phyloP scores from a whole-genome alignment of 148 eudicot species.

The Polygonum aviculare region DNA sequence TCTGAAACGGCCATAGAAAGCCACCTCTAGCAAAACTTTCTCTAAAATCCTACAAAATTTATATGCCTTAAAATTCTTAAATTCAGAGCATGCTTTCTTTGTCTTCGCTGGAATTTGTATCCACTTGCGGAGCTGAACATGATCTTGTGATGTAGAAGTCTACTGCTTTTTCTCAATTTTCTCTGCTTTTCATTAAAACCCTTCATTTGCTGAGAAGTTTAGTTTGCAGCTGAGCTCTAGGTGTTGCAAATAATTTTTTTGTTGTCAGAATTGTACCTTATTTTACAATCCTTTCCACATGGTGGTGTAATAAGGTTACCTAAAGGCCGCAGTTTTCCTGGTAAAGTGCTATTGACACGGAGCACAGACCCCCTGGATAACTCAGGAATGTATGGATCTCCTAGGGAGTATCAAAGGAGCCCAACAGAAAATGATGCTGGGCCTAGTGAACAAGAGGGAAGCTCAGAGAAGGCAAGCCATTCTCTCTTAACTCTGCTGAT shows the following conservation, averaged over 20 bases:
- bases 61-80: background rate
- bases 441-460: conserved; percentile 42
- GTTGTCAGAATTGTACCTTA: conserved; percentile 7
- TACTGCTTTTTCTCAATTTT: background rate
- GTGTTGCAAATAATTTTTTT: background rate
- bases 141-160: background rate
- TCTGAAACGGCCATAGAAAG: too few relatives aligned
- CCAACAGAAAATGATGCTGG: conserved; percentile 47
- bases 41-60: background rate
- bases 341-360: conserved; percentile 81
- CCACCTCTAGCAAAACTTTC: background rate
- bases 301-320: conserved; percentile 42
- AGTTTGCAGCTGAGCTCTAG: background rate
- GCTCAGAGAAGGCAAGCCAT: conserved; percentile 45
- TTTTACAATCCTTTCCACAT: conserved; percentile 4
- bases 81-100: background rate
- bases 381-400: conserved; percentile 38
- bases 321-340: conserved; percentile 95
- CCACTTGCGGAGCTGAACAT: background rate
- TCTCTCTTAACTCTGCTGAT: background rate
- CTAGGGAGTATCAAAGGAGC: conserved; percentile 51
- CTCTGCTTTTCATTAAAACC: background rate
- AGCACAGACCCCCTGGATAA: conserved; percentile 55
- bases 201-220: background rate
- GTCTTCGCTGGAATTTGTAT: background rate